These are phyloP conservation scores for Hymenochaete sp. DNA, from an alignment of 1,284 basidiomycete species.

Conservation along the genomic window DNA sequence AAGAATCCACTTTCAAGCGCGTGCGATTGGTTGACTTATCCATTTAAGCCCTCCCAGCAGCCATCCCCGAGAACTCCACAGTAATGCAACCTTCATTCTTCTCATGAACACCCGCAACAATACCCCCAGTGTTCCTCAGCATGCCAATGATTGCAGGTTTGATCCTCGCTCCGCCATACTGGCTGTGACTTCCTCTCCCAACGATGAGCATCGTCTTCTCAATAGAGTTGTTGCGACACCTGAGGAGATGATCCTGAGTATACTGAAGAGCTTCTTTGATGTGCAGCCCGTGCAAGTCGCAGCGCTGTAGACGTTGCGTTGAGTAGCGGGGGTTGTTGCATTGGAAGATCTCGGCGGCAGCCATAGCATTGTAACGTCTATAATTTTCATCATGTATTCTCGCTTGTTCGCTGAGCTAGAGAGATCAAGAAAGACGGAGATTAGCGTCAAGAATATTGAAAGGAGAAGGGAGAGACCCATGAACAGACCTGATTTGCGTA, in stretches of 20 bases:
- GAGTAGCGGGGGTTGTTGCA: slow-evolving; percentile 11
- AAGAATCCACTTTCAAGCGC: no score
- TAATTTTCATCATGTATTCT: slow-evolving; percentile 13
- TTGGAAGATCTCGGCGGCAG: slow-evolving; percentile 13
- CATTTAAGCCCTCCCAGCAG: no score
- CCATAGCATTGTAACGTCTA: slow-evolving; percentile 10
- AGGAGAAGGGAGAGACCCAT: neutral
- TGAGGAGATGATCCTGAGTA: slow-evolving; percentile 5
- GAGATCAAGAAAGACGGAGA: neutral
- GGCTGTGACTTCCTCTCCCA: slow-evolving; percentile 15
- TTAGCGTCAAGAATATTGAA: neutral
- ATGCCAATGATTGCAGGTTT: slow-evolving; percentile 15
- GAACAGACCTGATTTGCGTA: slow-evolving; percentile 13
- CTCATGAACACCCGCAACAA: slow-evolving; percentile 12
- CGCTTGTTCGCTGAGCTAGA: slow-evolving; percentile 11
- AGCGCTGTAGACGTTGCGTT: neutral
- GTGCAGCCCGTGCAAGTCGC: slow-evolving; percentile 18
- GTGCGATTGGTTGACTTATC: no score
- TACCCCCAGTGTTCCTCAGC: slow-evolving; percentile 5
- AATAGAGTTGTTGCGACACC: slow-evolving; percentile 7
- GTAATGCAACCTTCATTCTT: slow-evolving; percentile 16
- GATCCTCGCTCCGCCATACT: slow-evolving; percentile 14
- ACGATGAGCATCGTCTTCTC: slow-evolving; percentile 18
- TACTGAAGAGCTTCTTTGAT: slow-evolving; percentile 15
- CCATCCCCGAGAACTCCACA: slow-evolving; percentile 10